Conservation (phyloP, 1,284 basidiomycete species). For the Trametes pubescens region DNA sequence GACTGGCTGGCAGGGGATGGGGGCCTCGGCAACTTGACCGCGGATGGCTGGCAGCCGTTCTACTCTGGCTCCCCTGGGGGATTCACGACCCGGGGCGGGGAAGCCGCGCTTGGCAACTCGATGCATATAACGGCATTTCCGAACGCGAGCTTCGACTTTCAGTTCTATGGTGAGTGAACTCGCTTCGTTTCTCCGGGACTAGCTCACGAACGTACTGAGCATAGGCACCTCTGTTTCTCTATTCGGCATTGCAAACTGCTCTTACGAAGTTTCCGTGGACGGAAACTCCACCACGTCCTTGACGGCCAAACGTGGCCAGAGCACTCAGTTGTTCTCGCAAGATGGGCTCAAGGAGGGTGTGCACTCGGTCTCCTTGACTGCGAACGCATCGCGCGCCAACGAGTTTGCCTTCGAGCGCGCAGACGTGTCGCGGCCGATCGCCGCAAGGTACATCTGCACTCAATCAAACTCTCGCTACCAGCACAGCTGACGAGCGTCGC, state of each 20-base stretch:
- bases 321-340: conserved; percentile 23
- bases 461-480: neutral
- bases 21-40: conserved; percentile 24
- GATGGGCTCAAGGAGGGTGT: conserved; percentile 20
- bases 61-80: conserved; percentile 34
- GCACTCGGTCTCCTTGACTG: conserved; percentile 36
- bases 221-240: conserved; percentile 13
- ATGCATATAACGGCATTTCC: conserved; percentile 38
- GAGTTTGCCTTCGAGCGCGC: conserved; percentile 35
- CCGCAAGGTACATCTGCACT: neutral
- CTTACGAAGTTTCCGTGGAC: conserved; percentile 36
- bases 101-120: conserved; percentile 30
- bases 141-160: conserved; percentile 37
- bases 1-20: conserved; percentile 33
- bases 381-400: conserved; percentile 20
- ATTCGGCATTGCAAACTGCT: conserved; percentile 22
- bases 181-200: neutral
- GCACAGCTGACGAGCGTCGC: neutral
- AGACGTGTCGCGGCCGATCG: conserved; percentile 23
- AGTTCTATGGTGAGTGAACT: conserved; percentile 39
- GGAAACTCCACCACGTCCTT: conserved; percentile 19
- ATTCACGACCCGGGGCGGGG: conserved; percentile 30
- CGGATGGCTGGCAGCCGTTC: conserved; percentile 41
- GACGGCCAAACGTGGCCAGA: conserved; percentile 15
- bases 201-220: neutral